A percentile compares a stretch with the other conserved stretches of the same genome.
Conservation (phyloP, 2,329 filamentous ascomycete species). For the Emmonsiellopsis sp. region DNA sequence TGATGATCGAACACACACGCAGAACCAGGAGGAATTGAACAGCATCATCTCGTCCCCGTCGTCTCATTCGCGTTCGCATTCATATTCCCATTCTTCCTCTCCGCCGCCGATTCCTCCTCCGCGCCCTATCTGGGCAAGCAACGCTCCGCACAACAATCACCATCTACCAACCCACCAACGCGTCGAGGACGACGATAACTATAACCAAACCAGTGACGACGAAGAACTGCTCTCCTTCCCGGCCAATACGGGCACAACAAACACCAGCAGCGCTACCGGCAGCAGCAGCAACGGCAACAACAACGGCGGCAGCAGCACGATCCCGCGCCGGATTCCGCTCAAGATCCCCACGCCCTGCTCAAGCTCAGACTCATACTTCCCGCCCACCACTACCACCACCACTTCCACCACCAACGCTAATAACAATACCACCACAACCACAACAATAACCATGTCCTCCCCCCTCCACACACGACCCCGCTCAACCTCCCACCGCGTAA, state of each 20-base stretch:
- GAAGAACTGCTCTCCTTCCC: constrained; percentile 64
- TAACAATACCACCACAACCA: constrained; percentile 23
- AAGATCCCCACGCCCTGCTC: constrained; percentile 41
- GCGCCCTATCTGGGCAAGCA: constrained; percentile 9
- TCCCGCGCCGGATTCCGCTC: constrained; percentile 13
- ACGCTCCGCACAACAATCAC: background rate
- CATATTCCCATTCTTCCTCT: background rate
- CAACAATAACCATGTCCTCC: background rate
- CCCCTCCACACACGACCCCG: constrained; percentile 26
- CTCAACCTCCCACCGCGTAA: constrained; percentile 13
- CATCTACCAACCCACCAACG: constrained; percentile 1
- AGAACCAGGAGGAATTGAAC: background rate
- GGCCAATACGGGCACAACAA: constrained; percentile 14
- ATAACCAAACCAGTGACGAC: constrained; percentile 51
- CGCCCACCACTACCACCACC: constrained; percentile 8
- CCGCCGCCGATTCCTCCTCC: constrained; percentile 6
- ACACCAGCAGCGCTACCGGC: background rate
- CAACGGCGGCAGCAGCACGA: constrained; percentile 1
- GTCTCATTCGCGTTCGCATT: background rate
- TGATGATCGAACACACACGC: no score
- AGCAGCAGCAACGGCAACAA: constrained; percentile 6
- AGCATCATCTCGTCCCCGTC: background rate
- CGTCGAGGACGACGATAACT: constrained; percentile 26
- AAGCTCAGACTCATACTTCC: constrained; percentile 57
- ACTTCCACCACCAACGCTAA: constrained; percentile 20